Percentiles rank a stretch among this genome's conserved stretches.
phyloP scores from a whole-genome alignment of 2,329 filamentous ascomycete genomes.

The Aspergillus sp. region DNA sequence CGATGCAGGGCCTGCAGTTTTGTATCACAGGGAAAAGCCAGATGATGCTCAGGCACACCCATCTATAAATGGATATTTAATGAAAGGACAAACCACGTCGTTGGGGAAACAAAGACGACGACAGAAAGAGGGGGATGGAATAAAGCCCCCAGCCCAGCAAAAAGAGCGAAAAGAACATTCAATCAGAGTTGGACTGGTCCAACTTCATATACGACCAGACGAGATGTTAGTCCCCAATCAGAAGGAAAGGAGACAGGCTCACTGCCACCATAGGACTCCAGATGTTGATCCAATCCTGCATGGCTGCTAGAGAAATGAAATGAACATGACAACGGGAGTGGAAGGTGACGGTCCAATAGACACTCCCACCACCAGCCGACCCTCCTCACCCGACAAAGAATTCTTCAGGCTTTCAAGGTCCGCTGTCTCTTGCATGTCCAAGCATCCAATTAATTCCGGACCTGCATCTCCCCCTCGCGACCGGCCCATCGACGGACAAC shows the following conservation, averaged over 20 bases:
- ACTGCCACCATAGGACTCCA: constrained; percentile 3
- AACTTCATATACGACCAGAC: neutral
- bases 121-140: constrained; percentile 1
- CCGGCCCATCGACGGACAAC: neutral
- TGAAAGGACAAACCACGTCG: neutral
- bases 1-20: neutral
- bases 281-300: constrained; percentile 3
- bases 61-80: neutral
- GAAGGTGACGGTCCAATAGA: neutral
- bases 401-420: neutral
- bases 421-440: neutral
- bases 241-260: neutral
- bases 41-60: neutral
- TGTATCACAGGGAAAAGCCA: neutral
- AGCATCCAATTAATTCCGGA: constrained; percentile 6
- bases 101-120: neutral
- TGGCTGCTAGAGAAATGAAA: constrained; percentile 3
- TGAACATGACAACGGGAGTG: neutral
- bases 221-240: constrained; percentile 2
- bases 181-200: neutral
- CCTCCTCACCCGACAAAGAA: neutral
- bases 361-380: neutral
- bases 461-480: constrained; percentile 3
- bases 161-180: neutral
- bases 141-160: neutral